A percentile compares a stretch with the other conserved stretches of the same genome.
phyloP scores from a whole-genome alignment of 805 yeast genomes.

The Candida methanosorbosa region DNA sequence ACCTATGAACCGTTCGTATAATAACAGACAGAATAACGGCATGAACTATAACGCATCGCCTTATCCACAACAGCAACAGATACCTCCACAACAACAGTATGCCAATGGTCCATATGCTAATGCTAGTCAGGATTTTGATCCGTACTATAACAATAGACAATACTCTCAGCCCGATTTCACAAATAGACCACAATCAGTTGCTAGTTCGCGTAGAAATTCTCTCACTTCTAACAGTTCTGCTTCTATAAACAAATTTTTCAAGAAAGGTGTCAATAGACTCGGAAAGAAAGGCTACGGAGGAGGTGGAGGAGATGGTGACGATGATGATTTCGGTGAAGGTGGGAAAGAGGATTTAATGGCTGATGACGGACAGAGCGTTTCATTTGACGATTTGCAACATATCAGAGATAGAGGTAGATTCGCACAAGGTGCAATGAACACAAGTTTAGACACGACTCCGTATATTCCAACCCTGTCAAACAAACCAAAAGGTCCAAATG shows the following conservation, averaged over 20 bases:
- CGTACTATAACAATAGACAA: too few relatives aligned
- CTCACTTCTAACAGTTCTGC: constrained; percentile 19
- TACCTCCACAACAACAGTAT: constrained; percentile 3
- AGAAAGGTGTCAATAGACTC: constrained; percentile 24
- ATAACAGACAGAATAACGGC: too few relatives aligned
- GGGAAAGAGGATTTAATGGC: constrained; percentile 15
- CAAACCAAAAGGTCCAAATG: constrained; percentile 15
- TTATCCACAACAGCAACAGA: constrained; percentile 5
- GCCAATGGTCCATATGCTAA: constrained; percentile 2
- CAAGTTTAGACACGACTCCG: constrained; percentile 52
- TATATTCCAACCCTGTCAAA: constrained; percentile 62
- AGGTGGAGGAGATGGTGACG: constrained; percentile 20
- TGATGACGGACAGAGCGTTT: constrained; percentile 32
- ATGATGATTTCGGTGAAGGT: constrained; percentile 17
- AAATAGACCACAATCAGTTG: constrained; percentile 3
- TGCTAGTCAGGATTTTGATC: too few relatives aligned
- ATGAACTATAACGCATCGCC: too few relatives aligned
- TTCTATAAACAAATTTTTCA: constrained; percentile 32
- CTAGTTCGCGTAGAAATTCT: constrained; percentile 15
- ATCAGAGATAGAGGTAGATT: constrained; percentile 61
- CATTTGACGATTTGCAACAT: constrained; percentile 58
- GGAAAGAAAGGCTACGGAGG: constrained; percentile 17
- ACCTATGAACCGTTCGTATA: too few relatives aligned
- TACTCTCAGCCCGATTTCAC: constrained; percentile 5
- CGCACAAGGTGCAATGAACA: constrained; percentile 30